A percentile compares a stretch with the other conserved stretches of the same genome.
Conservation (phyloP, 768 basidiomycete genomes). For the Tephrocybe sp. region DNA sequence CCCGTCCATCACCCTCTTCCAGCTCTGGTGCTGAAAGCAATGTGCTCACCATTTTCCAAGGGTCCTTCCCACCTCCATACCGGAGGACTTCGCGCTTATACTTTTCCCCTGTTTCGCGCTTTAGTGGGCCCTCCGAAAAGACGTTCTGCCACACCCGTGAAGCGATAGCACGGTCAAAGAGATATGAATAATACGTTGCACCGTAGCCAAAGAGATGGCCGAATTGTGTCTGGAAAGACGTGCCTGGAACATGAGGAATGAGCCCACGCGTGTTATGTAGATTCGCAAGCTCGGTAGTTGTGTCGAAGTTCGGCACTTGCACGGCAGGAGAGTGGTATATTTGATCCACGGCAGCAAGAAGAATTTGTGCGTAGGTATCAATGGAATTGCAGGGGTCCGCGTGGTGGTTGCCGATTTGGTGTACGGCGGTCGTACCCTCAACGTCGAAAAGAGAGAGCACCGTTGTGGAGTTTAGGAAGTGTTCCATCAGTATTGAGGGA, state of each 20-base stretch:
- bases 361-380: constrained; percentile 89
- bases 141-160: constrained; percentile 82
- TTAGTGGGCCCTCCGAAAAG: constrained; percentile 68
- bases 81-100: constrained; percentile 75
- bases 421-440: constrained; percentile 42
- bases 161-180: constrained; percentile 95
- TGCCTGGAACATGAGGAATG: constrained; percentile 80
- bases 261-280: constrained; percentile 72
- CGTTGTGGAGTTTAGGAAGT: constrained; percentile 83
- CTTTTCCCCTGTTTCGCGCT: constrained; percentile 74
- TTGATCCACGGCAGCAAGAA: constrained; percentile 88
- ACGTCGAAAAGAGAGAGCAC: constrained; percentile 80
- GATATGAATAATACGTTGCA: constrained; percentile 96
- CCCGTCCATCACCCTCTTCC: constrained; percentile 66
- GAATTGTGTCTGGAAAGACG: constrained; percentile 95
- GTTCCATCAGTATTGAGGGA: constrained; percentile 98
- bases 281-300: constrained; percentile 62
- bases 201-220: constrained; percentile 96
- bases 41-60: constrained; percentile 88
- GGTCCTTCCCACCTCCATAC: constrained; percentile 88
- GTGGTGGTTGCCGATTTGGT: constrained; percentile 63
- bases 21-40: constrained; percentile 67
- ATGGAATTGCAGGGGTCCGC: constrained; percentile 78
- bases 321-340: constrained; percentile 78
- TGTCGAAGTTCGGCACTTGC: constrained; percentile 61